A percentile compares a stretch with the other conserved stretches of the same genome.
Conservation (phyloP, 2,329 filamentous ascomycete species). For the Fusarium buharicum region DNA sequence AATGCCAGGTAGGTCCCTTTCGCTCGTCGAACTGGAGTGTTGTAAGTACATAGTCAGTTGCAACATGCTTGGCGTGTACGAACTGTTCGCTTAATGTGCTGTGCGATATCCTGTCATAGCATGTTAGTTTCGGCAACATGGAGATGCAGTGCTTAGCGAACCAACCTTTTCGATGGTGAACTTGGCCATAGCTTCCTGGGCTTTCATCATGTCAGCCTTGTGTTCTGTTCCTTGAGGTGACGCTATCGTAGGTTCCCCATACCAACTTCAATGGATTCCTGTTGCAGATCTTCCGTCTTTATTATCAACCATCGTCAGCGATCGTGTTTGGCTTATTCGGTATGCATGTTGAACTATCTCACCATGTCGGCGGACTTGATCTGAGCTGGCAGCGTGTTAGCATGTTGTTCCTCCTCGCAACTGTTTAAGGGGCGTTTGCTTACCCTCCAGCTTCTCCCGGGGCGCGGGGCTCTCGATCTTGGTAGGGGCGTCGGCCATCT, state of each 20-base stretch:
- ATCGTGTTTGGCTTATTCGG: slow-evolving; percentile 21
- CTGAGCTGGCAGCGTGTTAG: slow-evolving; percentile 71
- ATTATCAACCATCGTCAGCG: slow-evolving; percentile 46
- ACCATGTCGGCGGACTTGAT: slow-evolving; percentile 99
- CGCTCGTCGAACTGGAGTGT: slow-evolving; percentile 85
- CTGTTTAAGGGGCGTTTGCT: slow-evolving; percentile 33
- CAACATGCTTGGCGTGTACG: slow-evolving; percentile 25
- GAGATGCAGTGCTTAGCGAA: slow-evolving; percentile 3
- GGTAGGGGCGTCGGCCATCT: slow-evolving; percentile 52
- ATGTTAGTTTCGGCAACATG: slow-evolving; percentile 30
- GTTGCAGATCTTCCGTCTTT: slow-evolving; percentile 96
- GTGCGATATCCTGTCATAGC: slow-evolving; percentile 82
- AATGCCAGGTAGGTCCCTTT: slow-evolving; percentile 99
- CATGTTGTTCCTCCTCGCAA: slow-evolving; percentile 5
- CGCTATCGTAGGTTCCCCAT: slow-evolving; percentile 53
- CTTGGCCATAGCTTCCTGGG: slow-evolving; percentile 71
- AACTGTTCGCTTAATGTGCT: slow-evolving; percentile 94
- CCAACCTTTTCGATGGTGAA: slow-evolving; percentile 70
- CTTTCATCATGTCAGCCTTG: slow-evolving; percentile 52
- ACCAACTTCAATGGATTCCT: slow-evolving; percentile 96
- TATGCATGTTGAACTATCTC: slow-evolving; percentile 48
- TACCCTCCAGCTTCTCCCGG: slow-evolving; percentile 82
- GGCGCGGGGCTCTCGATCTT: slow-evolving; percentile 59
- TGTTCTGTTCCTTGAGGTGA: slow-evolving; percentile 9
- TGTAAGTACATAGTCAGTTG: slow-evolving; percentile 26